Conservation (phyloP, 176 grass and related monocot species). For the Oryza nivara region DNA sequence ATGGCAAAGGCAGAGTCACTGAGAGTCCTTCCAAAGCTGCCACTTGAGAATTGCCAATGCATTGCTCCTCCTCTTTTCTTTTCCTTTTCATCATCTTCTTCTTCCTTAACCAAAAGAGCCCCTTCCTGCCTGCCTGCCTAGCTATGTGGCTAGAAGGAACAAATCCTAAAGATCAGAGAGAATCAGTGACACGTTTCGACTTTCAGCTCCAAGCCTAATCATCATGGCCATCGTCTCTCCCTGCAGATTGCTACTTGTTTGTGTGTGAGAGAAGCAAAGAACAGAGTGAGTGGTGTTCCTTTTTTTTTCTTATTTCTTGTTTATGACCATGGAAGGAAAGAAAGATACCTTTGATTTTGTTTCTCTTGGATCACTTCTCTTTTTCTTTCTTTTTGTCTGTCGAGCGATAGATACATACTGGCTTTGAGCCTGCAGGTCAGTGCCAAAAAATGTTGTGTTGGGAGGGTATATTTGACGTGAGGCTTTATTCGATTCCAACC, state of each 20-base stretch:
- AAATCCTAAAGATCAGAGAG: slow-evolving; percentile 20
- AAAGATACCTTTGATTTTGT: background rate
- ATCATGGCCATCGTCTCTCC: background rate
- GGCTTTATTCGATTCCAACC: slow-evolving; percentile 17
- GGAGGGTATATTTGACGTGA: slow-evolving; percentile 1
- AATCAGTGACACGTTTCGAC: slow-evolving; percentile 39
- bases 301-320: background rate
- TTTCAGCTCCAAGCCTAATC: slow-evolving; percentile 11
- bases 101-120: background rate
- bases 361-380: background rate
- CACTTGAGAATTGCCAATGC: background rate
- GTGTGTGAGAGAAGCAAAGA: slow-evolving; percentile 34
- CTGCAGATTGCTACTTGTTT: background rate
- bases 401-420: background rate
- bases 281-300: background rate
- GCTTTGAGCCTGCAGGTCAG: background rate
- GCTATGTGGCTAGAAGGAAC: background rate
- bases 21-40: background rate
- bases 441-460: background rate
- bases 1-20: background rate
- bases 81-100: background rate
- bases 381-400: background rate
- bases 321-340: background rate
- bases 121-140: background rate
- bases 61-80: background rate